Evolutionary conservation across 2,329 filamentous ascomycete genomes (phyloP).

Genomic region (Canariomyces notabilis): DNA sequence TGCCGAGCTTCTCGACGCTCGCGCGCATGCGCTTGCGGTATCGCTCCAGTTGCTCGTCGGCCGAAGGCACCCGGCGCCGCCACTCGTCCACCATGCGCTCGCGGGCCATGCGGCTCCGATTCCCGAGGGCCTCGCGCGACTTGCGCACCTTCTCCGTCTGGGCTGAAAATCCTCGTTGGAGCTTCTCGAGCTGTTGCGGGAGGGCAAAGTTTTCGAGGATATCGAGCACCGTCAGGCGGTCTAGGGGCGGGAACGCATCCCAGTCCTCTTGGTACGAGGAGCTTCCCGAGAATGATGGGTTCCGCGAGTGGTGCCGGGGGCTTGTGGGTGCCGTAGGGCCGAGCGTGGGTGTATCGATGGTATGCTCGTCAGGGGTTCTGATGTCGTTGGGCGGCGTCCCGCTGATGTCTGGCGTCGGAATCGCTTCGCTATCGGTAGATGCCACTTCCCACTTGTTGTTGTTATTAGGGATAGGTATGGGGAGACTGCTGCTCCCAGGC

Average conservation of each 20-base stretch:
- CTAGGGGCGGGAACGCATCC: conserved; percentile 80
- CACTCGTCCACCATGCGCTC: conserved; percentile 90
- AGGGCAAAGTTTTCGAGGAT: conserved; percentile 90
- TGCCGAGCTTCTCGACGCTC: conserved; percentile 81
- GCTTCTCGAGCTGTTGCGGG: conserved; percentile 82
- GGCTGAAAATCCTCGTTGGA: conserved; percentile 74
- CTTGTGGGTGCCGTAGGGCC: conserved; percentile 44
- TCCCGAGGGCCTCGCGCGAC: conserved; percentile 75
- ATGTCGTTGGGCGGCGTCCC: conserved; percentile 37
- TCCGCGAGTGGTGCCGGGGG: conserved; percentile 60
- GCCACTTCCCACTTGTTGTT: conserved; percentile 33
- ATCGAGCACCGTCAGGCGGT: conserved; percentile 87
- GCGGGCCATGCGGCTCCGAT: conserved; percentile 70
- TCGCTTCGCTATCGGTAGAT: conserved; percentile 40
- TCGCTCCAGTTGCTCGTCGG: conserved; percentile 87
- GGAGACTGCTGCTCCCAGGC: conserved; percentile 25
- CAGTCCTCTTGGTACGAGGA: conserved; percentile 85
- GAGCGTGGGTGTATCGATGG: conserved; percentile 48
- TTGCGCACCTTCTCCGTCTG: conserved; percentile 82
- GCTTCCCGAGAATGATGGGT: conserved; percentile 75
- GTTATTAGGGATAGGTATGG: conserved; percentile 32
- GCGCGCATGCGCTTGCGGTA: conserved; percentile 83
- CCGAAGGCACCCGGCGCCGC: conserved; percentile 76
- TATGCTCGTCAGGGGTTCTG: conserved; percentile 41
- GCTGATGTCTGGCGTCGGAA: conserved; percentile 40